These are phyloP conservation scores for Ambrosia hybrid DNA, from an alignment of 140 eudicot genomes.

Conservation along the genomic window DNA sequence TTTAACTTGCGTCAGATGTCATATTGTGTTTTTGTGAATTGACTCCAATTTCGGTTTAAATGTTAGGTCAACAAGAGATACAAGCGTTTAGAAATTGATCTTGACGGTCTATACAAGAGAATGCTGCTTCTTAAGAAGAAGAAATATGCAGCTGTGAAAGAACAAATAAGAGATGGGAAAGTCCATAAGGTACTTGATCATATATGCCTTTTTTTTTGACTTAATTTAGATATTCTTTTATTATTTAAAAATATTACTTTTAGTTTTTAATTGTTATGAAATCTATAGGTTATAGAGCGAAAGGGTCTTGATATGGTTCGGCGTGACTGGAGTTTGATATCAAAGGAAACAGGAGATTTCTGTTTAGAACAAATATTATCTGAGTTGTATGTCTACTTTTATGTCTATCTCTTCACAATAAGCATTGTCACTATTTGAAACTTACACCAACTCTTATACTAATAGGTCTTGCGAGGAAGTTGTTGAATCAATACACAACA, in stretches of 20 bases:
- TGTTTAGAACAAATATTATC: slow-evolving; percentile 89
- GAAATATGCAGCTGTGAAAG: slow-evolving; percentile 98
- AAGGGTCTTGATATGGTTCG: slow-evolving; percentile 99
- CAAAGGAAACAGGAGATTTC: slow-evolving; percentile 98
- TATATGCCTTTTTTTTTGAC: too few species aligned
- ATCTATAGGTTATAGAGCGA: slow-evolving; percentile 70
- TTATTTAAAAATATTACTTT: background rate
- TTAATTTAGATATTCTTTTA: background rate
- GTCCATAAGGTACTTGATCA: slow-evolving; percentile 56
- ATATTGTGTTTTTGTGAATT: slow-evolving; percentile 2
- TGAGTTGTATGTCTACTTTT: slow-evolving; percentile 56
- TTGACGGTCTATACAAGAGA: slow-evolving; percentile 96
- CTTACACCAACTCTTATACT: slow-evolving; percentile 23
- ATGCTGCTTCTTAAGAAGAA: slow-evolving; percentile 97
- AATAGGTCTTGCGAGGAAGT: slow-evolving; percentile 97
- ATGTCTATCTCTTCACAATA: background rate
- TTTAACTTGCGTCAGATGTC: background rate
- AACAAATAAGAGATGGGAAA: slow-evolving; percentile 73
- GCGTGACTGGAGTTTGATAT: slow-evolving; percentile 97
- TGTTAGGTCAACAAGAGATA: slow-evolving; percentile 91
- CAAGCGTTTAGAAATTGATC: slow-evolving; percentile 92
- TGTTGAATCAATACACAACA: slow-evolving; percentile 83
- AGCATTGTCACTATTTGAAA: background rate
- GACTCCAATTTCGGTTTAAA: slow-evolving; percentile 4
- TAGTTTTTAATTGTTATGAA: slow-evolving; percentile 11